Percentiles rank a stretch among this genome's conserved stretches.
These are phyloP conservation scores for Pleurotus ostreatus DNA, from an alignment of 768 basidiomycete genomes.

Conservation along the genomic window DNA sequence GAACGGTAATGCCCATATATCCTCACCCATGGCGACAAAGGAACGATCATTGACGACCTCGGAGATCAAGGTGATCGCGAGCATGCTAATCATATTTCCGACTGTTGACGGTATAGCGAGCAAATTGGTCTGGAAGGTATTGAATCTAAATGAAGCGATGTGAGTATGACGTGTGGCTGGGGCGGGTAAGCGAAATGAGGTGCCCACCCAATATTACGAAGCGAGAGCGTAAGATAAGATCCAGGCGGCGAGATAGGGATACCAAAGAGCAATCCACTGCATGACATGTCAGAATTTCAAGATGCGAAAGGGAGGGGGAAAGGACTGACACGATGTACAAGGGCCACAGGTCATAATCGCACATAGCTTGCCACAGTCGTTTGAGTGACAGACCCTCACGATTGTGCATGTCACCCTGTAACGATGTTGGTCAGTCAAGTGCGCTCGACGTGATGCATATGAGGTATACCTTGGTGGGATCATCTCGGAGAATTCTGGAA, in stretches of 20 bases:
- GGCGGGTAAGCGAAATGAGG: neutral
- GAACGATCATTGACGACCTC: slow-evolving; percentile 53
- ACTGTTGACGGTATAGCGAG: slow-evolving; percentile 55
- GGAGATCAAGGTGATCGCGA: slow-evolving; percentile 43
- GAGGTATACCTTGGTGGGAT: slow-evolving; percentile 47
- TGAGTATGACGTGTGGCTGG: neutral
- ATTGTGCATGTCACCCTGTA: slow-evolving; percentile 65
- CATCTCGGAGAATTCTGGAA: slow-evolving; percentile 57
- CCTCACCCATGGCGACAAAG: slow-evolving; percentile 47
- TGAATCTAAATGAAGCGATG: slow-evolving; percentile 34
- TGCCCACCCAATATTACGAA: slow-evolving; percentile 47
- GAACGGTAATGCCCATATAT: slow-evolving; percentile 61
- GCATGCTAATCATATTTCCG: slow-evolving; percentile 49
- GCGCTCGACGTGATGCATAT: neutral
- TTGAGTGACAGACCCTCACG: slow-evolving; percentile 51
- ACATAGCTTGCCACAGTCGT: slow-evolving; percentile 48
- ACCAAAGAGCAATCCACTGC: slow-evolving; percentile 48
- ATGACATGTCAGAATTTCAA: neutral
- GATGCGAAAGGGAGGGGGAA: neutral
- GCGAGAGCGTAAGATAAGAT: slow-evolving; percentile 56
- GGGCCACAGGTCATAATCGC: slow-evolving; percentile 67
- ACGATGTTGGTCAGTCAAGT: neutral
- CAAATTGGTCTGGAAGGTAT: slow-evolving; percentile 57
- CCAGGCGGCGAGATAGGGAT: slow-evolving; percentile 44
- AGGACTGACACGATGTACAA: slow-evolving; percentile 47